Evolutionary conservation across 768 basidiomycete species (phyloP).

Genomic region (Grammothele lineata): DNA sequence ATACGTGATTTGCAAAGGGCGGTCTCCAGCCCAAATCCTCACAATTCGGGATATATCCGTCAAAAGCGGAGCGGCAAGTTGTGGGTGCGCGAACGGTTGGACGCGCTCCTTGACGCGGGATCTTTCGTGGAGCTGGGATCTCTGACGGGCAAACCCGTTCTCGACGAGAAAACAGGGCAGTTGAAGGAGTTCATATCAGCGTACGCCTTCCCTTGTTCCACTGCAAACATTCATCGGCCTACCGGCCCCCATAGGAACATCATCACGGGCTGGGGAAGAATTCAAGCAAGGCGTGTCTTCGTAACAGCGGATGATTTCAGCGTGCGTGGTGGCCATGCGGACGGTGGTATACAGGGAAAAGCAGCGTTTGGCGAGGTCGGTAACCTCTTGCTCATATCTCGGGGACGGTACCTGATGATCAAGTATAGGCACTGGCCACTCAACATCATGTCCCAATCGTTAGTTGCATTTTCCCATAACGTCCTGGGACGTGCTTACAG

Average conservation of each 20-base stretch:
- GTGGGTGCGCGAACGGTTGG: conserved; percentile 16
- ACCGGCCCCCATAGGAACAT: conserved; percentile 1
- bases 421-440: conserved; percentile 3
- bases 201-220: neutral
- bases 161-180: conserved; percentile 9
- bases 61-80: conserved; percentile 16
- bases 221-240: too few species aligned
- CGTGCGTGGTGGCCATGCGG: conserved; percentile 15
- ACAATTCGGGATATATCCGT: conserved; percentile 9
- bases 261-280: conserved; percentile 12
- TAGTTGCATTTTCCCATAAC: too few species aligned
- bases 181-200: conserved; percentile 10
- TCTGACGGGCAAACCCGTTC: conserved; percentile 10
- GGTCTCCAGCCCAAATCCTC: conserved; percentile 4
- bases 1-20: neutral
- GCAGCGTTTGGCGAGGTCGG: conserved; percentile 13
- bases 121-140: conserved; percentile 16
- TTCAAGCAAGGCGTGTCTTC: conserved; percentile 6
- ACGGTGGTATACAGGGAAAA: conserved; percentile 16
- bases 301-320: conserved; percentile 18
- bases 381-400: neutral
- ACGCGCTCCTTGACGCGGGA: conserved; percentile 9
- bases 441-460: conserved; percentile 10
- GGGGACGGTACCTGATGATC: neutral
- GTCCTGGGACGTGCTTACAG: too few species aligned